Evolutionary conservation across 352 stramenopile genomes (phyloP).

Genomic region (Globisporangium spinosum): DNA sequence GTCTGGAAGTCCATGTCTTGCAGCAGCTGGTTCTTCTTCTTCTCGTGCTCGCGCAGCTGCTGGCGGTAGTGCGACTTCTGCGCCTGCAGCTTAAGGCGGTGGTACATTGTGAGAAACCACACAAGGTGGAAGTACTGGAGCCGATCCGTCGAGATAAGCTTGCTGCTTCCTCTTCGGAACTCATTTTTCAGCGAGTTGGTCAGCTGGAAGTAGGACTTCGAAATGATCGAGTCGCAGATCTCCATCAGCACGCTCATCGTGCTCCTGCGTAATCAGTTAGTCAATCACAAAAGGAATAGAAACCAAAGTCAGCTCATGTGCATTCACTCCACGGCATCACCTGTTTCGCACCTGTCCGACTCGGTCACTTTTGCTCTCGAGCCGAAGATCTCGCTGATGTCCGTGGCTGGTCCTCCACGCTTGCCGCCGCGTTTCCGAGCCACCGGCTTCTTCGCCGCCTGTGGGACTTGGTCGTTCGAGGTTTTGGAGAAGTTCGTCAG

Average conservation of each 20-base stretch:
- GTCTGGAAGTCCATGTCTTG: slow-evolving; percentile 55
- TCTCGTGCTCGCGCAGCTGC: slow-evolving; percentile 47
- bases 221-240: slow-evolving; percentile 69
- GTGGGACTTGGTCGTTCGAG: slow-evolving; percentile 62
- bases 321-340: background rate
- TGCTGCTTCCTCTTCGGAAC: slow-evolving; percentile 79
- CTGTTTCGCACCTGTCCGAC: slow-evolving; percentile 42
- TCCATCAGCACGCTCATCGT: slow-evolving; percentile 67
- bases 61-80: slow-evolving; percentile 70
- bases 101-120: slow-evolving; percentile 83
- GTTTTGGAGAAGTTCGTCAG: slow-evolving; percentile 76
- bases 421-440: slow-evolving; percentile 37
- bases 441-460: slow-evolving; percentile 64
- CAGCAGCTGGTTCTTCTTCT: slow-evolving; percentile 45
- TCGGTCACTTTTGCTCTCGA: slow-evolving; percentile 59
- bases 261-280: slow-evolving; percentile 20
- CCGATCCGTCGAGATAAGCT: slow-evolving; percentile 80
- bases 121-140: slow-evolving; percentile 87
- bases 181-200: slow-evolving; percentile 86
- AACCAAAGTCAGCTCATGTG: slow-evolving; percentile 2
- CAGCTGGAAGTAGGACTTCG: slow-evolving; percentile 82
- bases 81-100: slow-evolving; percentile 69
- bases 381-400: slow-evolving; percentile 78
- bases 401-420: slow-evolving; percentile 40
- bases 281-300: slow-evolving; percentile 3